phyloP scores from a whole-genome alignment of 371 early-diverging fungal species.

The Mucor racemosus region DNA sequence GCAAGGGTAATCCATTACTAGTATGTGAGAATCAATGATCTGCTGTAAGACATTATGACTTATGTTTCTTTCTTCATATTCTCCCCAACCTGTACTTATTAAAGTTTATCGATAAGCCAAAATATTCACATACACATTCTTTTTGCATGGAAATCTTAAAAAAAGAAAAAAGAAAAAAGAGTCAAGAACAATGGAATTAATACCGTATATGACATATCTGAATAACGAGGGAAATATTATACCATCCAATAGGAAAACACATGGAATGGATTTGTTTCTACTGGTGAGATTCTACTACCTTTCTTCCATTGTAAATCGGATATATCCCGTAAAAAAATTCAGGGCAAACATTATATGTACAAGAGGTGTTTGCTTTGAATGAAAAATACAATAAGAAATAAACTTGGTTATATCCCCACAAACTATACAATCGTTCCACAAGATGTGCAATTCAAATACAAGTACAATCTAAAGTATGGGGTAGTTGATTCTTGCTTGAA shows the following conservation, averaged over 20 bases:
- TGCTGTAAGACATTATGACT: neutral
- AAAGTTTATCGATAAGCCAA: neutral
- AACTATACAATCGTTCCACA: neutral
- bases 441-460: neutral
- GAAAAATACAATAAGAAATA: neutral
- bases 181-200: neutral
- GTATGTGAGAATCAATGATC: no score
- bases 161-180: neutral
- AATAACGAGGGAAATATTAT: neutral
- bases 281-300: neutral
- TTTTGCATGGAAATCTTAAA: neutral
- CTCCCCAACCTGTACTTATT: neutral
- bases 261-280: neutral
- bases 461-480: neutral
- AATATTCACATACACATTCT: neutral
- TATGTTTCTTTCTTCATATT: neutral
- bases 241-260: conserved; percentile 1
- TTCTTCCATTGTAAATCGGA: neutral
- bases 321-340: neutral
- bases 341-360: neutral
- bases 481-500: neutral
- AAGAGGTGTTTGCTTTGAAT: neutral
- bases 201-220: no score
- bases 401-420: neutral
- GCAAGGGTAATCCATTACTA: no score